Conservation (phyloP, 805 yeast genomes). For the Candida silvatica region DNA sequence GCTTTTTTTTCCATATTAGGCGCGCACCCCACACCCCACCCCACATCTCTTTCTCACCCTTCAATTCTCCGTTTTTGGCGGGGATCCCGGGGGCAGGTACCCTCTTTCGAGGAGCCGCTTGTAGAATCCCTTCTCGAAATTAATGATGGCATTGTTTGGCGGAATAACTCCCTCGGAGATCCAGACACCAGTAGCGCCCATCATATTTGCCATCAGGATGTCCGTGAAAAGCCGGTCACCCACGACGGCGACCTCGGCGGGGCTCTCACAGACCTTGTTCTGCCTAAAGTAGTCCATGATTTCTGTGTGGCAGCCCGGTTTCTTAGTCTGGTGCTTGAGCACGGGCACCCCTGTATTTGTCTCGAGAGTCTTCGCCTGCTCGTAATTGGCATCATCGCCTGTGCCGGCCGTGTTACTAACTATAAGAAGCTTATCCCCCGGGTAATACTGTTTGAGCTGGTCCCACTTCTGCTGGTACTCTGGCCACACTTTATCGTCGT, state of each 20-base stretch:
- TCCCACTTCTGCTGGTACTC: slow-evolving; percentile 54
- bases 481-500: slow-evolving; percentile 73
- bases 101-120: neutral
- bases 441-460: slow-evolving; percentile 43
- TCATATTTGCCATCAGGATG: slow-evolving; percentile 85
- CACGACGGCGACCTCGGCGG: slow-evolving; percentile 69
- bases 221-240: slow-evolving; percentile 94
- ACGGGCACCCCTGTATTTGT: slow-evolving; percentile 59
- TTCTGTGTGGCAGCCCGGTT: slow-evolving; percentile 74
- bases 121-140: slow-evolving; percentile 37
- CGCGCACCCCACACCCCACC: no score
- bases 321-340: slow-evolving; percentile 63
- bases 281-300: slow-evolving; percentile 49
- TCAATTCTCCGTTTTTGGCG: no score
- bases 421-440: slow-evolving; percentile 56
- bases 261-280: slow-evolving; percentile 34
- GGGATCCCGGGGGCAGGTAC: neutral
- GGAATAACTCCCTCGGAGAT: slow-evolving; percentile 63
- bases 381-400: slow-evolving; percentile 51
- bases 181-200: slow-evolving; percentile 88
- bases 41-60: no score
- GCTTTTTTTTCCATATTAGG: no score
- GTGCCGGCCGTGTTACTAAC: slow-evolving; percentile 95
- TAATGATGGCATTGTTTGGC: slow-evolving; percentile 42
- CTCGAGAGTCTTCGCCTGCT: slow-evolving; percentile 59